Conservation (phyloP, 768 basidiomycete species). For the Lentinula lateritia region DNA sequence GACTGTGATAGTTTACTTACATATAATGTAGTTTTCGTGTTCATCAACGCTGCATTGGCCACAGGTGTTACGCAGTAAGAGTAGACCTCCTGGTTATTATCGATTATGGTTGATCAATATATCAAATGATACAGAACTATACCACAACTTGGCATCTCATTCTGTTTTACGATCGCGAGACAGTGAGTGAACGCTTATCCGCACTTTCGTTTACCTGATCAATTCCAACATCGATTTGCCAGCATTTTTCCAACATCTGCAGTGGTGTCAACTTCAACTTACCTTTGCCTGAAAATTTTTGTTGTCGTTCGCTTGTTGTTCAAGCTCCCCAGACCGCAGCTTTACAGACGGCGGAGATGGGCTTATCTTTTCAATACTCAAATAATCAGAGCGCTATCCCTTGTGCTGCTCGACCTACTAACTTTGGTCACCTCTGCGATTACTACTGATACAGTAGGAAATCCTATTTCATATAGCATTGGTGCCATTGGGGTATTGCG, state of each 20-base stretch:
- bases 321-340: conserved; percentile 15
- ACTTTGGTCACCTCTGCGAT: conserved; percentile 30
- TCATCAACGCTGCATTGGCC: conserved; percentile 33
- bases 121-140: conserved; percentile 13
- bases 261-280: conserved; percentile 26
- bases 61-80: conserved; percentile 28
- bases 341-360: conserved; percentile 11
- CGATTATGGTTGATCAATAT: background rate
- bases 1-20: background rate
- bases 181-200: conserved; percentile 14
- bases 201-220: background rate
- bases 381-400: conserved; percentile 27
- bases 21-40: conserved; percentile 26
- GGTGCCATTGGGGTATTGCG: conserved; percentile 36
- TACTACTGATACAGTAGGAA: conserved; percentile 27
- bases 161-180: conserved; percentile 22
- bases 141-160: conserved; percentile 14
- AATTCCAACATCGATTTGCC: background rate
- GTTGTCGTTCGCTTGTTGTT: conserved; percentile 25
- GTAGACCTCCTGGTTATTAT: background rate
- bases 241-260: conserved; percentile 33
- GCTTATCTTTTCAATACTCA: conserved; percentile 21
- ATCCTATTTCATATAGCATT: conserved; percentile 37
- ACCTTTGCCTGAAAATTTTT: conserved; percentile 33
- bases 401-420: conserved; percentile 38